Percentiles rank a stretch among this genome's conserved stretches.
Conservation (phyloP, 345 rosid genomes). For the Nephelium lappaceum region DNA sequence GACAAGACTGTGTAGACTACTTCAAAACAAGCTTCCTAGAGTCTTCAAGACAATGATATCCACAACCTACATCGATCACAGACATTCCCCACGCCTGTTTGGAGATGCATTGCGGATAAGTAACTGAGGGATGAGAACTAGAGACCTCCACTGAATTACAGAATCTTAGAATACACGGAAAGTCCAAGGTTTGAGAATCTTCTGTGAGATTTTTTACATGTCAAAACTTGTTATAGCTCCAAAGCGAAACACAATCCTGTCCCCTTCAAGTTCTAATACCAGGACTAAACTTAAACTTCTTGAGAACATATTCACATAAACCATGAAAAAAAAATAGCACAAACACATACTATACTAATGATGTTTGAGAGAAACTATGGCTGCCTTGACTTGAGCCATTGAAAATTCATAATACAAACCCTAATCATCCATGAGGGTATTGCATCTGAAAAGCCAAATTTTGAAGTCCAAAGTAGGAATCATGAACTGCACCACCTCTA, state of each 20-base stretch:
- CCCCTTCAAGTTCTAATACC: slow-evolving; percentile 24
- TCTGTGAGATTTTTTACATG: slow-evolving; percentile 21
- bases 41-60: background rate
- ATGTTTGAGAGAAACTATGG: slow-evolving; percentile 16
- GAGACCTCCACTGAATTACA: slow-evolving; percentile 13
- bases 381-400: background rate
- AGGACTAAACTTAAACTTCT: slow-evolving; percentile 27
- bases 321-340: background rate
- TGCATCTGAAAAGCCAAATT: slow-evolving; percentile 51
- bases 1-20: background rate
- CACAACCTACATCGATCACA: background rate
- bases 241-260: slow-evolving; percentile 21
- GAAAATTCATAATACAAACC: background rate
- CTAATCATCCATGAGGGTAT: slow-evolving; percentile 51
- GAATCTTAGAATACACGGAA: slow-evolving; percentile 22
- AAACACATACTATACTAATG: slow-evolving; percentile 36
- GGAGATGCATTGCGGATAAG: background rate
- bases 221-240: slow-evolving; percentile 23
- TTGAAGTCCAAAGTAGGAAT: slow-evolving; percentile 44
- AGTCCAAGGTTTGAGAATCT: slow-evolving; percentile 32
- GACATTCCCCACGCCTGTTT: background rate
- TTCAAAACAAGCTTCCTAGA: background rate
- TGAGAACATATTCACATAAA: slow-evolving; percentile 38
- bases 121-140: slow-evolving; percentile 1
- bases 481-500: slow-evolving; percentile 29